Evolutionary conservation across 2,329 filamentous ascomycete species (phyloP), one percentile per base, ranked within the genome.

Genomic region (Dothiorella sarmentorum): DNA sequence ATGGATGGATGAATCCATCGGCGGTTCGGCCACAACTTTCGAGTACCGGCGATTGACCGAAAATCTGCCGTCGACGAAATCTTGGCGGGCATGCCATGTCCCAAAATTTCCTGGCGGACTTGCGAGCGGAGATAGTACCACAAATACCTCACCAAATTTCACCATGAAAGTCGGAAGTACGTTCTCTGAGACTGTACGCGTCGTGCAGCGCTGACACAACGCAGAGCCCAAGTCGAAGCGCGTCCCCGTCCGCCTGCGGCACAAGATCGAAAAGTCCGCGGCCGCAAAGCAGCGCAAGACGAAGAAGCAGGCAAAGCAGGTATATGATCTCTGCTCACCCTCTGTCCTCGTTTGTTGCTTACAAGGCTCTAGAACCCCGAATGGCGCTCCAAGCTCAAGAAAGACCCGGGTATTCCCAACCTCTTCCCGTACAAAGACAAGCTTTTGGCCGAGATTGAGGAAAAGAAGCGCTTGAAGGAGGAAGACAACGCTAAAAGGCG

Each of bases 381-480:
- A 90, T 97, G 94, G 91, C 86, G 89, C 66, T 92, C 91, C 61
- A 90, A 91, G 74, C 73, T 96, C 66, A 97, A 97, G 84, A 99
- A 97, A 79, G 94, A 99, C 69, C 94, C 93, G 22, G 94, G 94
- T 49, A 97, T 99, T 62, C 94, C 94, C 38, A 99, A 97, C 71
- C 78, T 97, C 33, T 99, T 97, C 78, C 94, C 94, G 0, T 97
- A 94, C 82, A 99, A 99, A 79, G 92, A 97, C 74, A 92, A 89
- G 80, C 84, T 99, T 26, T 83, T 99, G 31, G 86, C 92, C 60
- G 91, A 99, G 75, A 95, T 99, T 67, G 94, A 99, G 77, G 90
- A 96, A 76, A 88, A 85, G 67, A 88, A 88, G 70, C 79, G 87
- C 65, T 79, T 84, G 73, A 97, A 93, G 79, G 85, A 85, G 63